These are phyloP conservation scores for Starmerella sp. DNA, from an alignment of 805 yeast genomes.

Conservation along the genomic window DNA sequence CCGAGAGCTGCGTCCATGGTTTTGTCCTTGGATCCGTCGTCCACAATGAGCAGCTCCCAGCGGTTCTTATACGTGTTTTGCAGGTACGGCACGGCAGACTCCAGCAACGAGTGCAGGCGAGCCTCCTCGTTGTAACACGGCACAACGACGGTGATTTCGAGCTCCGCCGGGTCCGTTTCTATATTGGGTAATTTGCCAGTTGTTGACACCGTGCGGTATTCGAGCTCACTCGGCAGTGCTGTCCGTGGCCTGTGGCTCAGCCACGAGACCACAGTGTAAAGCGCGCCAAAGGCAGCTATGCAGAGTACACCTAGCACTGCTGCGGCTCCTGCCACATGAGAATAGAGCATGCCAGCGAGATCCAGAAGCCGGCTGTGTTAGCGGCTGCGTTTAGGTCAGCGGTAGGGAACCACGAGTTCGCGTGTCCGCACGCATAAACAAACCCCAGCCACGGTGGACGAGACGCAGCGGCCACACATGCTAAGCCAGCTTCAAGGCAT, in stretches of 20 bases:
- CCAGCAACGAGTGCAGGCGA: slow-evolving; percentile 43
- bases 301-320: not conserved
- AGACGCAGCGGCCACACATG: not conserved
- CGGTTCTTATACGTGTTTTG: slow-evolving; percentile 28
- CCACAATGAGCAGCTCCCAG: slow-evolving; percentile 77
- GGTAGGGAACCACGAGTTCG: not conserved
- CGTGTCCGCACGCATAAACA: not conserved
- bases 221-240: slow-evolving; percentile 10
- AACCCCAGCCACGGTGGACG: not conserved
- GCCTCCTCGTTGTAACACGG: slow-evolving; percentile 88
- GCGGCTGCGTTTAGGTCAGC: slow-evolving; percentile 2
- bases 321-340: not conserved
- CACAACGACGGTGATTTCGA: slow-evolving; percentile 64
- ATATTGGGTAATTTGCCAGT: slow-evolving; percentile 12
- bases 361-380: not conserved
- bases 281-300: not conserved
- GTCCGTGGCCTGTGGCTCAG: slow-evolving; percentile 18
- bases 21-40: slow-evolving; percentile 82
- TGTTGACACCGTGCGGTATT: slow-evolving; percentile 1
- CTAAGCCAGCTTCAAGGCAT: not conserved
- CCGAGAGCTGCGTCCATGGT: slow-evolving; percentile 62
- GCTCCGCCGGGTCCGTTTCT: slow-evolving; percentile 25
- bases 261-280: not conserved
- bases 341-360: not conserved
- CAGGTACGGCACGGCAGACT: slow-evolving; percentile 39